Base-by-base conservation (phyloP, 139 green algal species). In the Dunaliella primolecta region DNA sequence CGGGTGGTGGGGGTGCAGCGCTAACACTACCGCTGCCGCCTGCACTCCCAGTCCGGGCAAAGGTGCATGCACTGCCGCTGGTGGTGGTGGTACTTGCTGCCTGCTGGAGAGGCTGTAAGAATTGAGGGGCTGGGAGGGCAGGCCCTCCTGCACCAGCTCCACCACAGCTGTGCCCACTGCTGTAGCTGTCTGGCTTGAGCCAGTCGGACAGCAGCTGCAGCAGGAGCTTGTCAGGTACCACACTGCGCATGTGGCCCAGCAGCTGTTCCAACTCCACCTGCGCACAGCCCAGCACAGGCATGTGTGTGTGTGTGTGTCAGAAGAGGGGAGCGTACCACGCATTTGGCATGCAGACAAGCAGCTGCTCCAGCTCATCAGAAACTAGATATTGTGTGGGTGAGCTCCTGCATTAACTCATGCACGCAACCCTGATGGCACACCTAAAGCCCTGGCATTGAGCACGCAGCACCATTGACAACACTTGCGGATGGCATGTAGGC, bases 171-270 rank as follows among this genome's bases (percentile, higher is more conserved):
- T 70, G 71, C 70, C 34, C 11, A 71, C 34, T 70, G 30, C 72
- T 21, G 21, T 77, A 46, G 71, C 78, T 82, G 75, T 75, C 56
- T 23, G 91, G 92, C 37, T 90, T 86, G 27, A 98, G 91, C 95
- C 95, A 98, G 1, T 81, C 86, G 25, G 89, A 87, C 30, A 98
- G 87, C 79, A 98, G 90, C 84, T 96, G 90, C 80, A 93, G 91
- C 55, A 98, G 89, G 33, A 96, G 87, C 29, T 81, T 82, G 86
- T 98, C 95, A 0, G 90, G 86, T 29, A 97, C 92, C 1, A 96
- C 95, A 11, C 81, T 35, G 0, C 80, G 75, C 31, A 98, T 89
- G 78, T 95, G 87, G 2, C 87, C 7, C 76, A 92, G 81, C 38
- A 93, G 84, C 81, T 89, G 80, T 75, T 88, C 78, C 80, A 91